Percentiles rank a stretch among this genome's conserved stretches.
phyloP scores from a whole-genome alignment of 352 stramenopile genomes.

The Synura sp. region DNA sequence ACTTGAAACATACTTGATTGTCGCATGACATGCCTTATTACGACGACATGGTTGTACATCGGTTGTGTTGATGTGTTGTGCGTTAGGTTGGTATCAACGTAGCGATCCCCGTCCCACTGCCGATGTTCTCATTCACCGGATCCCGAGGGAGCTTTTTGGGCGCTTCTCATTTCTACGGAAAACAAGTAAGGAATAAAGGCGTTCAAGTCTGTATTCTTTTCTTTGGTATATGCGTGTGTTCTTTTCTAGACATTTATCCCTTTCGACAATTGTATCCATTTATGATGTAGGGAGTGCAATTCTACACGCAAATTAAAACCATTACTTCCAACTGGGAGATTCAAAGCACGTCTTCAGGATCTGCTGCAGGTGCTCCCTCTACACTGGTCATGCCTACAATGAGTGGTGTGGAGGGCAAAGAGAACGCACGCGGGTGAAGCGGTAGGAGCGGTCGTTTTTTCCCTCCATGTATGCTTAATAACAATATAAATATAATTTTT shows the following conservation, averaged over 20 bases:
- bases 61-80: no score
- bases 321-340: slow-evolving; percentile 93
- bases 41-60: no score
- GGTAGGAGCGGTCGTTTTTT: no score
- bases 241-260: not conserved
- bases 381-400: slow-evolving; percentile 26
- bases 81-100: slow-evolving; percentile 93
- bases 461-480: no score
- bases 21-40: no score
- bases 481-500: no score
- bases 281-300: slow-evolving; percentile 81
- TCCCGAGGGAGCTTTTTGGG: slow-evolving; percentile 85
- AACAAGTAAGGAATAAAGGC: slow-evolving; percentile 40
- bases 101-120: slow-evolving; percentile 92
- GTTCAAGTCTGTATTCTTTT: not conserved
- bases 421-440: no score
- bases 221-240: no score
- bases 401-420: no score
- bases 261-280: not conserved
- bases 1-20: no score
- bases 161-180: slow-evolving; percentile 95
- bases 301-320: slow-evolving; percentile 97
- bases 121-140: slow-evolving; percentile 97
- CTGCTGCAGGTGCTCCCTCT: not conserved
- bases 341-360: no score